Base-by-base conservation (phyloP, 2,329 filamentous ascomycete genomes). In the Pseudocercospora musae region DNA sequence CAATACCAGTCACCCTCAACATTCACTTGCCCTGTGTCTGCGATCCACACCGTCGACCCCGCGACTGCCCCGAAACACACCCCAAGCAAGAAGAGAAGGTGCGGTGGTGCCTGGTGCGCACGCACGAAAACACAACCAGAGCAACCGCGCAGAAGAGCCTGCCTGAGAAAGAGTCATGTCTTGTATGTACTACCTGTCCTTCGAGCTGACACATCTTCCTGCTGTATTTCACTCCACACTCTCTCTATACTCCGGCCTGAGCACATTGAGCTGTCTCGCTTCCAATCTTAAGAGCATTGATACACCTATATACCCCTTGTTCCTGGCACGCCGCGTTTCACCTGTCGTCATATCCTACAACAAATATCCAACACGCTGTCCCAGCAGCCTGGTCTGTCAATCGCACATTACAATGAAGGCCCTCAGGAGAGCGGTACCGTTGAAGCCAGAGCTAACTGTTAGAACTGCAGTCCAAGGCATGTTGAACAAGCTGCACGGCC, bases 401-500 rank as follows among this genome's bases (percentile, higher is more conserved):
- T 18, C 29, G n/a, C 52, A 20, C 4, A n/a, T 11, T 11, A 40
- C 18, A 20, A 54, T 54, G 52, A 54, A 37, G 52, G 60, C 60
- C 37, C 56, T 62, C 61, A 68, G 62, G 60, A 60, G 63, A 21
- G 63, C 57, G 27, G 44, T 63, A 21, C 60, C 60, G 18, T 31
- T 63, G 48, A 67, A 59, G 54, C 49, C 48, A 59, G 60, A 63
- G 67, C 67, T 69, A 61, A 69, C 66, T 33, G 18, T 64, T 27
- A 52, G 57, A 44, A 48, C 56, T 49, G 37, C 65, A 69, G 67
- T 69, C 50, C 67, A 69, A 59, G 66, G 64, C 42, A 96, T 97
- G 91, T 84, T 97, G 73, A 96, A 94, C 81, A 92, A 94, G 85
- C 89, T 97, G 74, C 91, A 96, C 74, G 92, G 93, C 78, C 94